Conservation (phyloP, 768 basidiomycete species). For the Krasilnikovozyma curviuscula region DNA sequence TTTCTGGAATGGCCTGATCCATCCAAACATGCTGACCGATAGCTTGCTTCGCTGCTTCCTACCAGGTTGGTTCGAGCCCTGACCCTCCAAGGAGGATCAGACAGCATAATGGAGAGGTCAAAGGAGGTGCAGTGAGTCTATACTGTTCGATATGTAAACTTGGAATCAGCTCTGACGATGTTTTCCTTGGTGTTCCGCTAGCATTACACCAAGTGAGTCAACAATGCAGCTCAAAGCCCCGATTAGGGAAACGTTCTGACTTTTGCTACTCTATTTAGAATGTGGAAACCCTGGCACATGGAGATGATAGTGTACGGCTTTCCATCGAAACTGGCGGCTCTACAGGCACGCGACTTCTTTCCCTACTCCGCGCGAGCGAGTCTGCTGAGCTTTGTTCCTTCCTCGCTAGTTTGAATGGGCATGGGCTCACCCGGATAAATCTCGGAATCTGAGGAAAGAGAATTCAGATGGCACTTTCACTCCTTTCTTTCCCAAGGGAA, state of each 20-base stretch:
- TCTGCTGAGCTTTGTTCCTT: not conserved
- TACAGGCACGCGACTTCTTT: conserved; percentile 21
- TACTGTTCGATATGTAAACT: too few relatives aligned
- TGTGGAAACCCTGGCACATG: conserved; percentile 34
- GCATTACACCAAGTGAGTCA: not conserved
- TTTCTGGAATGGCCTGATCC: not conserved
- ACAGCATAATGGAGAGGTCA: conserved; percentile 63
- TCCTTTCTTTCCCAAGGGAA: conserved; percentile 1
- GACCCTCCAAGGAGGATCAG: conserved; percentile 31
- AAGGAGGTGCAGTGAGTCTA: conserved; percentile 23
- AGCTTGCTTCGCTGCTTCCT: not conserved
- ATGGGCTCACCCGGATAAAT: conserved; percentile 56
- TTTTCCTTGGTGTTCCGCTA: too few relatives aligned
- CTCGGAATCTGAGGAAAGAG: conserved; percentile 14
- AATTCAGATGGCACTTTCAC: not conserved
- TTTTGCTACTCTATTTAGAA: conserved; percentile 33
- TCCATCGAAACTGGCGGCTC: conserved; percentile 52
- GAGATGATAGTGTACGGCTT: conserved; percentile 72
- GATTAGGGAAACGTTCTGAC: conserved; percentile 19
- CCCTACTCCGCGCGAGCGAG: too few relatives aligned
- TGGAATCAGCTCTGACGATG: too few relatives aligned
- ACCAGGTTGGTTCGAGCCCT: conserved; percentile 28
- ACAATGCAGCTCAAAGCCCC: not conserved
- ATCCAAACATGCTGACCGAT: not conserved
- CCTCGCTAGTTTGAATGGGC: conserved; percentile 50